Evolutionary conservation across 352 stramenopile species (phyloP).

Genomic region (Globisporangium okanoganense): DNA sequence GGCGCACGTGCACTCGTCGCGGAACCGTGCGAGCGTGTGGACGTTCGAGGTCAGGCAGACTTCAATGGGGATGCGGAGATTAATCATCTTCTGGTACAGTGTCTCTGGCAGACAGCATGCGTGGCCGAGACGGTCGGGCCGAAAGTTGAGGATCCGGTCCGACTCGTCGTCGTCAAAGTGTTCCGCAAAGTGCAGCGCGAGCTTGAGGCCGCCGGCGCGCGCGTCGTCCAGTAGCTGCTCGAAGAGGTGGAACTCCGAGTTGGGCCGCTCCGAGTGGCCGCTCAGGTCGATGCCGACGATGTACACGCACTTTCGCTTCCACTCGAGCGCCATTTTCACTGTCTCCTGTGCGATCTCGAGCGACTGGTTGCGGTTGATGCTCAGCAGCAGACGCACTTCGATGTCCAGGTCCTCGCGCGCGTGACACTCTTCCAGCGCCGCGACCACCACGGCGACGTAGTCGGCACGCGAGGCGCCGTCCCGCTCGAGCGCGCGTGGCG

Average conservation of each 20-base stretch:
- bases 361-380: slow-evolving; percentile 76
- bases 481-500: slow-evolving; percentile 50
- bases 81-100: slow-evolving; percentile 67
- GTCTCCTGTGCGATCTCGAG: slow-evolving; percentile 63
- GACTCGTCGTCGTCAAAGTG: slow-evolving; percentile 84
- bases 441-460: slow-evolving; percentile 71
- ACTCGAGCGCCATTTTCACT: slow-evolving; percentile 51
- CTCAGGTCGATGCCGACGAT: slow-evolving; percentile 87
- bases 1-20: slow-evolving; percentile 29
- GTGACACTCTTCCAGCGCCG: slow-evolving; percentile 59
- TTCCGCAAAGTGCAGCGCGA: slow-evolving; percentile 93
- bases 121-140: slow-evolving; percentile 90
- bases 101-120: slow-evolving; percentile 77
- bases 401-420: slow-evolving; percentile 59
- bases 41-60: slow-evolving; percentile 93
- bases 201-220: slow-evolving; percentile 65
- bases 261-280: slow-evolving; percentile 70
- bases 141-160: slow-evolving; percentile 81
- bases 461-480: slow-evolving; percentile 55
- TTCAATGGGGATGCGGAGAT: slow-evolving; percentile 86
- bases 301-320: slow-evolving; percentile 41
- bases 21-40: slow-evolving; percentile 87
- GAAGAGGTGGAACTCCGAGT: slow-evolving; percentile 86
- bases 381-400: slow-evolving; percentile 71
- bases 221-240: slow-evolving; percentile 68